Base-by-base conservation (phyloP, 306 rosid genomes). In the Dalbergia oliveri region DNA sequence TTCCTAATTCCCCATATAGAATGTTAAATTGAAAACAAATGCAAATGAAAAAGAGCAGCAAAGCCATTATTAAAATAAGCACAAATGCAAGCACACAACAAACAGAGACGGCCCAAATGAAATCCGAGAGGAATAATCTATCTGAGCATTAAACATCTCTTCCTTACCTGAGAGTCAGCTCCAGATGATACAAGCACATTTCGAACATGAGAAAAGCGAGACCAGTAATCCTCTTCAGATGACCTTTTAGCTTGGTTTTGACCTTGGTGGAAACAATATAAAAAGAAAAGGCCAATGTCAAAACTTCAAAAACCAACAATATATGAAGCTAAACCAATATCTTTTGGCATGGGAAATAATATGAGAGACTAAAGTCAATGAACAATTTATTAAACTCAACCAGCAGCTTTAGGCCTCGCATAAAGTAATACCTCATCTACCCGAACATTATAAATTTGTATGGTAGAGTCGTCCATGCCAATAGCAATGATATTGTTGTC, bases 111-210 rank as follows among this genome's bases (percentile, higher is more conserved):
- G 18, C 9, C 23, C 19, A n/a, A 19, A 62, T 9, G 51, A 70
- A 26, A 26, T 26, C 31, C 3, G 31, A 26, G 31, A 26, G 31
- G 31, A 26, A 26, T 2, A 26, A 26, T 26, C 31, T 26, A 26
- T 26, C 31, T 26, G 31, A 26, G 31, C 31, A 26, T 26, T 26
- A 26, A 26, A 26, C 31, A 26, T 26, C 31, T 26, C 31, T 31
- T 56, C 79, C 76, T 84, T 86, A 96, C 99, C 99, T 96, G 99
- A 35, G 99, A 96, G 86, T 96, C 99, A 4, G 99, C 99, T 78
- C 98, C 99, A 11, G 99, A 96, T 79, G 99, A 96, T 57, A 96
- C 98, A 75, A 96, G 99, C 82, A 96, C 94, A 84, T 93, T 96
- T 68, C 90, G 89, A 77, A 54, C 57, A 11, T 93, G 91, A 62